Evolutionary conservation across 2,329 filamentous ascomycete genomes (phyloP), one percentile per base, ranked within the genome.

Genomic region (Aspergillus pseudotamarii): DNA sequence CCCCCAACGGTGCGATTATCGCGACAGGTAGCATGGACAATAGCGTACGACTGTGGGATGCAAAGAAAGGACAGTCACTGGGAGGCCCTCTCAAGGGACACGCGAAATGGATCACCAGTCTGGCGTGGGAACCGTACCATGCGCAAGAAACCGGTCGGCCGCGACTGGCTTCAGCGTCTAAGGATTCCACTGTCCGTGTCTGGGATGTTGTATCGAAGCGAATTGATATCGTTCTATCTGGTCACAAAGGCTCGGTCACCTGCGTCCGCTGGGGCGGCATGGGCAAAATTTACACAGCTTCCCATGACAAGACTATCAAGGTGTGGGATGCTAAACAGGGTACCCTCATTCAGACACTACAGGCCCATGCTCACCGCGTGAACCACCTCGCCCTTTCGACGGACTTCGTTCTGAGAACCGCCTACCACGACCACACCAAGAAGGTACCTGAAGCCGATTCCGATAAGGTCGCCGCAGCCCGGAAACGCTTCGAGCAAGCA

Each of bases 231-330:
- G 91, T 94, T 2, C 83, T 98, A 32, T 91, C 90, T 6, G 94
- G 94, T 3, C 95, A 99, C 82, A 95, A 93, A 80, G 89, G 89
- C 51, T 92, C 89, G 55, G 92, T 98, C 19, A 93, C 91, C 53
- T 97, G 94, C 76, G 93, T 98, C 4, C 89, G 90, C 70, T 99
- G 95, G 95, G 95, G 95, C 62, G 94, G 94, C n/a, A 91, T 89
- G 1, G 93, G 93, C 4, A 82, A 87, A 63, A 89, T 96, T 66
- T 96, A 95, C 80, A 93, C 91, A 9, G 88, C 87, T 23, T 96
- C 92, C 38, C 93, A 96, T 75, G 94, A 97, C 81, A 96, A 96
- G 82, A 94, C 90, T 1, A 88, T 98, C 69, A 93, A 94, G 70
- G 88, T 97, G 5, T 99, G 94, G 94, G 89, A 95, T 72, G 87